Conservation (phyloP, 805 yeast species). For the Lachancea sp. region DNA sequence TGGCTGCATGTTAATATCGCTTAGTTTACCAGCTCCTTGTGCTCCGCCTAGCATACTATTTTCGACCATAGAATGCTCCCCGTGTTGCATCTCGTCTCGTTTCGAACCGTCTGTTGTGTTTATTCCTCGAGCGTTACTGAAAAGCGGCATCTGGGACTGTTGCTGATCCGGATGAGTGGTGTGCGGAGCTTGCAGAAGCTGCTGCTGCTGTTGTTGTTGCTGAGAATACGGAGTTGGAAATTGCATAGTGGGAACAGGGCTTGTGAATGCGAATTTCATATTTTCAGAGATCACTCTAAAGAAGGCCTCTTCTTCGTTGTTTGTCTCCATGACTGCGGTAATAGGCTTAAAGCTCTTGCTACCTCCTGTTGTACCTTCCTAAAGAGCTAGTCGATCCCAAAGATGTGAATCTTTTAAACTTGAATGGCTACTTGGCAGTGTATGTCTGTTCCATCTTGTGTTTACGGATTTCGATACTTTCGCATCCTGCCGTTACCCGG, state of each 20-base stretch:
- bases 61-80: slow-evolving; percentile 6
- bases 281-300: slow-evolving; percentile 26
- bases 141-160: slow-evolving; percentile 1
- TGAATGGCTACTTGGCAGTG: not conserved
- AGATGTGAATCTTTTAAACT: too few relatives aligned
- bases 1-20: slow-evolving; percentile 32
- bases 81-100: not conserved
- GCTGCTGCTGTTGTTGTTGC: slow-evolving; percentile 12
- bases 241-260: slow-evolving; percentile 29
- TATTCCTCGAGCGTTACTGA: not conserved
- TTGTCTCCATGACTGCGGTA: slow-evolving; percentile 5
- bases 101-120: not conserved
- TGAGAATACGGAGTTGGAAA: slow-evolving; percentile 33
- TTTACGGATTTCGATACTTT: not conserved
- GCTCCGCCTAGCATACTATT: slow-evolving; percentile 1
- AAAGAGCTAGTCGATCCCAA: not conserved
- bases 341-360: not conserved
- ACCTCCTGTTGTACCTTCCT: not conserved
- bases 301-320: slow-evolving; percentile 24
- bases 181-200: not conserved
- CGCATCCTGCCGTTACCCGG: not conserved
- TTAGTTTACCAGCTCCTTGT: slow-evolving; percentile 17
- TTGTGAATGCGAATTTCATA: slow-evolving; percentile 26
- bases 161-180: slow-evolving; percentile 10
- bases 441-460: not conserved